phyloP scores from a whole-genome alignment of 192 early-diverging fungal species.

The Mortierella antarctica region DNA sequence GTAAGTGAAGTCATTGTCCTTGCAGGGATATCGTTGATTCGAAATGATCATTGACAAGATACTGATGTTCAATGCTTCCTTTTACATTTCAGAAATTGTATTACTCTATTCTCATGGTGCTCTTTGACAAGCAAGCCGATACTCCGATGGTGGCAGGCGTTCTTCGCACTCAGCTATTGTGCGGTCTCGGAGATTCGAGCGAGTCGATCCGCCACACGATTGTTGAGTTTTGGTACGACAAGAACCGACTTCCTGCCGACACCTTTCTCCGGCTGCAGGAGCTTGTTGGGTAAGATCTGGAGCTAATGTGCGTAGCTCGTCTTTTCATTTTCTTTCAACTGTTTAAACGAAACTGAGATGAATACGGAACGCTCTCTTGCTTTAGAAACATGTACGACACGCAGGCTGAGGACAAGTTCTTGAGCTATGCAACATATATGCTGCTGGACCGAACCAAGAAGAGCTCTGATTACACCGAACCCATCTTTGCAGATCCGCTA shows the following conservation, averaged over 20 bases:
- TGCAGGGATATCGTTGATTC: not conserved
- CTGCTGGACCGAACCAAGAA: slow-evolving; percentile 69
- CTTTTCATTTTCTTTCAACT: not conserved
- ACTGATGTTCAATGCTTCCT: not conserved
- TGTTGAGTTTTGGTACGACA: slow-evolving; percentile 55
- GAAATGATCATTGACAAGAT: not conserved
- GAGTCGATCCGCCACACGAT: slow-evolving; percentile 52
- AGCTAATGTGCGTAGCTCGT: not conserved
- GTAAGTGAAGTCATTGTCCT: slow-evolving; percentile 33
- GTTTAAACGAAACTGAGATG: not conserved
- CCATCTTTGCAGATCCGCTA: slow-evolving; percentile 70
- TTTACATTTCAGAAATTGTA: slow-evolving; percentile 52
- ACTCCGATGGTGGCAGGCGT: slow-evolving; percentile 13
- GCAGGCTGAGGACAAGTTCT: slow-evolving; percentile 70
- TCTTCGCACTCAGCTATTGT: slow-evolving; percentile 51
- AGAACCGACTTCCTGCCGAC: slow-evolving; percentile 42
- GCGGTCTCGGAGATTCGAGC: slow-evolving; percentile 57
- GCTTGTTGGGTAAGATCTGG: slow-evolving; percentile 51
- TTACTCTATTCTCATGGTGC: slow-evolving; percentile 56
- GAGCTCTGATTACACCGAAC: slow-evolving; percentile 68
- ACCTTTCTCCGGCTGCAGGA: slow-evolving; percentile 48
- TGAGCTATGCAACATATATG: slow-evolving; percentile 68
- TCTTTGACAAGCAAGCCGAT: slow-evolving; percentile 26
- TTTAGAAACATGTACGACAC: slow-evolving; percentile 69
- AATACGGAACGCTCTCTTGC: not conserved